Percentiles rank a stretch among this genome's conserved stretches.
phyloP scores from a whole-genome alignment of 1,139 yeast species.

The Blastobotrys persicus region DNA sequence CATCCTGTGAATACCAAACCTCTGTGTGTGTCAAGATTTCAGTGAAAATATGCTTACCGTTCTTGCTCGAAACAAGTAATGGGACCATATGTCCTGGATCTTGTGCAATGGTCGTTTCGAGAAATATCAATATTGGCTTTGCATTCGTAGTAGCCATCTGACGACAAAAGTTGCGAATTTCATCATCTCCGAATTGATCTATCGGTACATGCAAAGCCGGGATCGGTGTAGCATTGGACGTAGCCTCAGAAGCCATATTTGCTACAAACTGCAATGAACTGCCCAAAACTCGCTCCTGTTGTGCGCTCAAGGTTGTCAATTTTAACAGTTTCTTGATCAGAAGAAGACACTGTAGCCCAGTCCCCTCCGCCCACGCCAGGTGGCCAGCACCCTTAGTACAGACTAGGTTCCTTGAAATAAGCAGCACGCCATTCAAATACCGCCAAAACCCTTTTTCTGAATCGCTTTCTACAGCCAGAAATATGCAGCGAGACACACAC shows the following conservation, averaged over 20 bases:
- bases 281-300: constrained; percentile 19
- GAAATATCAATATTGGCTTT: constrained; percentile 15
- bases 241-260: constrained; percentile 17
- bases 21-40: constrained; percentile 23
- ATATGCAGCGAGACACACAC: constrained; percentile 3
- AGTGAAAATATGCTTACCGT: constrained; percentile 20
- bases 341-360: constrained; percentile 8
- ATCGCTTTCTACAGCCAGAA: neutral
- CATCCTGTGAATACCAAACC: constrained; percentile 21
- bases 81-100: constrained; percentile 3
- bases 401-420: constrained; percentile 27
- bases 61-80: neutral
- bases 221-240: neutral
- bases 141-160: constrained; percentile 4
- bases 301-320: constrained; percentile 3
- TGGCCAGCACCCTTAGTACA: constrained; percentile 21
- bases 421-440: constrained; percentile 25
- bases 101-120: constrained; percentile 11
- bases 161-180: constrained; percentile 1
- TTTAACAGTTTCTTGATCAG: constrained; percentile 1
- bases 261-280: constrained; percentile 24
- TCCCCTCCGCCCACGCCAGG: constrained; percentile 21
- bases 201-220: constrained; percentile 1
- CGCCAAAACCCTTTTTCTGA: constrained; percentile 11
- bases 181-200: neutral